Evolutionary conservation across 768 basidiomycete genomes (phyloP), one percentile per base, ranked within the genome.

Genomic region (Rhodotorula taiwanensis): DNA sequence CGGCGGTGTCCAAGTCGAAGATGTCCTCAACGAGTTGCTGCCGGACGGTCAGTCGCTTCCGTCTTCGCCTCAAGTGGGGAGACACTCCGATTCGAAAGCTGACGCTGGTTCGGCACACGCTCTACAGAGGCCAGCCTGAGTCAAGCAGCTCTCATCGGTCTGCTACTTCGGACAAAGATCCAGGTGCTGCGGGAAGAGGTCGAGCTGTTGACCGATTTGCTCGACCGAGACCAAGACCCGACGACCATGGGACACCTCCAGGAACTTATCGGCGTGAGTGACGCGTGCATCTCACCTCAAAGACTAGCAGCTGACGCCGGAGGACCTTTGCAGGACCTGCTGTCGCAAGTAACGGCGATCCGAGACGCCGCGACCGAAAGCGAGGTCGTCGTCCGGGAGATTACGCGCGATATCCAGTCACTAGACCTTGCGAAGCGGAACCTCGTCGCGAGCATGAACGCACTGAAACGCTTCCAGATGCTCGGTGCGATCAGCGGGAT

Each of bases 341-440:
- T 98, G 52, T 85, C 87, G 31, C 94, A 98, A 78, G 94, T 97
- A 84, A 92, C 87, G 42, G 86, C 87, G 59, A 95, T 98, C 69
- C 83, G 91, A 48, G 92, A 97, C 77, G 97, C 97, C 74, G 92
- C 94, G 0, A 88, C 90, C 1, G 95, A 99, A 74, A 92, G 90
- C 5, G 95, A 98, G 72, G 91, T 91, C 3, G 89, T 98, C 52
- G 95, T 98, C 30, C 82, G 87, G 56, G 85, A 89, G 70, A 95
- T 98, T 69, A 99, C 95, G 4, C 87, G 88, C 69, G 95, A 99
- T 76, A 98, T 99, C 52, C 93, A 97, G 74, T 83, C 87, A 8
- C 80, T 99, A 36, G 95, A 98, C 75, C 78, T 88, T 41, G 92
- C 90, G 23, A 97, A 98, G 81, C 86, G 85, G 77, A 95, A 98